Base-by-base conservation (phyloP, 495 filamentous ascomycete genomes). In the Penicillium daleae region DNA sequence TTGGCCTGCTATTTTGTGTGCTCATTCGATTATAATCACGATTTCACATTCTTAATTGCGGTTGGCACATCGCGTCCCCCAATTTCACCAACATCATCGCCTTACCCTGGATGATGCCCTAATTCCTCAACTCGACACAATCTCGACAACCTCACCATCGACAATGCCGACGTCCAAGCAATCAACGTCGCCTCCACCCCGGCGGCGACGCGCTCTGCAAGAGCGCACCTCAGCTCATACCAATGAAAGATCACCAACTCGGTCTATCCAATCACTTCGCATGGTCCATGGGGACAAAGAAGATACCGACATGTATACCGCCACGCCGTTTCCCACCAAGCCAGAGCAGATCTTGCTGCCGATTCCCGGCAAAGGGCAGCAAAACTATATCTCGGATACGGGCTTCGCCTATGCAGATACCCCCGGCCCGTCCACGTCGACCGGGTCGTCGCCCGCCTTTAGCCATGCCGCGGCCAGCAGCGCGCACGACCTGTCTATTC, bases 221-320 rank as follows among this genome's bases (percentile, higher is more conserved):
- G 83, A 85, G 67, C 78, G 83, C 61, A 81, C 67, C 17, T 79
- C 81, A 31, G 83, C 82, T n/a, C 78, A 84, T 42, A 78, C 74
- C 33, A 85, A 85, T 59, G 73, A 79, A 62, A 66, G 68, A 59
- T 75, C 76, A 1, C 74, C 71, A 19, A 70, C 76, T 15, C 63
- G 70, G 22, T 77, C 71, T 15, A 69, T 75, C 13, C 63, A 69
- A 22, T 77, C 75, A 22, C 62, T 80, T 44, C 79, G 78, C 46
- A 65, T 74, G 51, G 67, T 75, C 12, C 73, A 63, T 22, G 75
- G 49, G 49, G 49, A 76, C 12, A 65, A 76, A 56, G 66, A 80
- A 57, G 76, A 79, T 57, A 64, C 68, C 6, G 71, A 78, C 64
- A 67, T 81, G 39, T 82, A 82, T 66, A 71, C 70, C 24, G 69